These are phyloP conservation scores for Pachysolen tannophilus DNA, from an alignment of 805 yeast species.

Conservation along the genomic window DNA sequence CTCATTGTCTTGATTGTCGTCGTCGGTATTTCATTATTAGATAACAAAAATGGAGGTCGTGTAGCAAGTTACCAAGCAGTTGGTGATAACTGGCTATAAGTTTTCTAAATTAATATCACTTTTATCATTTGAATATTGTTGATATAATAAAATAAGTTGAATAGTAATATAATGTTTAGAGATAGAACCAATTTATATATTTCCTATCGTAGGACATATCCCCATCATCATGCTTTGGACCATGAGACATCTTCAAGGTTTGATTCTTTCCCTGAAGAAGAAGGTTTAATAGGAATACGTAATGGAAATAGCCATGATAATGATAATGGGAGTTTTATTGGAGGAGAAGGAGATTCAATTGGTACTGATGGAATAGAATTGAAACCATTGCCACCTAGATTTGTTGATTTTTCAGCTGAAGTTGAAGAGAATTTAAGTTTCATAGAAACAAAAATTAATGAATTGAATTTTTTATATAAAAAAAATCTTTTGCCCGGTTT, in stretches of 20 bases:
- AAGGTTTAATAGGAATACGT: slow-evolving; percentile 54
- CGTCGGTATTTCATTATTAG: too few species aligned
- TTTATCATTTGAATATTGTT: too few species aligned
- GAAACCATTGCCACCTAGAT: slow-evolving; percentile 66
- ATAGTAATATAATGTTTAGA: slow-evolving; percentile 59
- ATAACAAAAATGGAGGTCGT: too few species aligned
- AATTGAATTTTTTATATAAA: slow-evolving; percentile 64
- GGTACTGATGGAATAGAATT: slow-evolving; percentile 40
- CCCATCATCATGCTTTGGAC: slow-evolving; percentile 41
- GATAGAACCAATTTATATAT: slow-evolving; percentile 90
- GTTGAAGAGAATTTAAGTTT: slow-evolving; percentile 54
- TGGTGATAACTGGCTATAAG: too few species aligned
- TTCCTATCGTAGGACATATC: slow-evolving; percentile 84
- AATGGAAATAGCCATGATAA: too few species aligned
- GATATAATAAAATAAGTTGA: too few species aligned
- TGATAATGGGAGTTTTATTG: slow-evolving; percentile 18
- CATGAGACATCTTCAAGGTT: slow-evolving; percentile 18
- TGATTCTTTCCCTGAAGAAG: slow-evolving; percentile 39
- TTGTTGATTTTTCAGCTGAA: slow-evolving; percentile 65
- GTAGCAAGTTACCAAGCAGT: too few species aligned
- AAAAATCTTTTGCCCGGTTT: slow-evolving; percentile 83
- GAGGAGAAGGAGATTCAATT: slow-evolving; percentile 17
- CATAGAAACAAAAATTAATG: slow-evolving; percentile 47
- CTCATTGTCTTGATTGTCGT: too few species aligned
- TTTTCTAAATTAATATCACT: too few species aligned